These are phyloP conservation scores for Aphanoascus verrucosus DNA, from an alignment of 2,329 filamentous ascomycete species.

Conservation along the genomic window DNA sequence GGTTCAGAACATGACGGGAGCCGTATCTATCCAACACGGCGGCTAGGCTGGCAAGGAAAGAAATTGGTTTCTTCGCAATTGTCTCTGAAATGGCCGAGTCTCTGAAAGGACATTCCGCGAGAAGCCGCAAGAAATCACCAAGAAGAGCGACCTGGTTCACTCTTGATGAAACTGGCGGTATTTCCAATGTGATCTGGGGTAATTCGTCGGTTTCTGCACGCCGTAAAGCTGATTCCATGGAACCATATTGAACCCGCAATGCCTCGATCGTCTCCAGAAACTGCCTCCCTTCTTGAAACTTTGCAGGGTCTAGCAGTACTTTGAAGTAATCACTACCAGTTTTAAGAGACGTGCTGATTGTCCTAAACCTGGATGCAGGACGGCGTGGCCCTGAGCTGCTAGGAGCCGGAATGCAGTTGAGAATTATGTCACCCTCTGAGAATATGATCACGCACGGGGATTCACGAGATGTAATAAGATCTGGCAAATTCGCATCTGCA, in stretches of 20 bases:
- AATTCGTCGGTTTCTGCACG: slow-evolving; percentile 22
- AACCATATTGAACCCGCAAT: slow-evolving; percentile 14
- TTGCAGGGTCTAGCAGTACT: slow-evolving; percentile 32
- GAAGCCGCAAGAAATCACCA: slow-evolving; percentile 11
- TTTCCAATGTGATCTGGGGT: slow-evolving; percentile 21
- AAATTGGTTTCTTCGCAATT: slow-evolving; percentile 10
- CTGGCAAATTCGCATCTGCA: not conserved
- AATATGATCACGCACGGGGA: not conserved
- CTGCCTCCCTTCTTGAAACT: slow-evolving; percentile 33
- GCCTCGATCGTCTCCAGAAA: slow-evolving; percentile 22
- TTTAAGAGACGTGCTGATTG: slow-evolving; percentile 26
- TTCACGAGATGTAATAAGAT: not conserved
- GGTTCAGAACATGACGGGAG: slow-evolving; percentile 2
- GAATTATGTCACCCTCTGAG: slow-evolving; percentile 27
- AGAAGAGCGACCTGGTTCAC: slow-evolving; percentile 8
- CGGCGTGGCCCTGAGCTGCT: slow-evolving; percentile 8
- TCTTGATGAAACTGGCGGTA: slow-evolving; percentile 24
- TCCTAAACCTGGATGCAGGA: slow-evolving; percentile 23
- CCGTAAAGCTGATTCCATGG: slow-evolving; percentile 1
- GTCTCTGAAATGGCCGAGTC: not conserved
- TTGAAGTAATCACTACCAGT: slow-evolving; percentile 32
- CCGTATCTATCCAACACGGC: slow-evolving; percentile 14
- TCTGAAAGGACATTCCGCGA: not conserved
- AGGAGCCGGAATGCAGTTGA: slow-evolving; percentile 24
- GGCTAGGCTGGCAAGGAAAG: slow-evolving; percentile 14